Percentiles rank a stretch among this genome's conserved stretches.
Evolutionary conservation across 495 filamentous ascomycete genomes (phyloP).

Genomic region (Daldinia loculata): DNA sequence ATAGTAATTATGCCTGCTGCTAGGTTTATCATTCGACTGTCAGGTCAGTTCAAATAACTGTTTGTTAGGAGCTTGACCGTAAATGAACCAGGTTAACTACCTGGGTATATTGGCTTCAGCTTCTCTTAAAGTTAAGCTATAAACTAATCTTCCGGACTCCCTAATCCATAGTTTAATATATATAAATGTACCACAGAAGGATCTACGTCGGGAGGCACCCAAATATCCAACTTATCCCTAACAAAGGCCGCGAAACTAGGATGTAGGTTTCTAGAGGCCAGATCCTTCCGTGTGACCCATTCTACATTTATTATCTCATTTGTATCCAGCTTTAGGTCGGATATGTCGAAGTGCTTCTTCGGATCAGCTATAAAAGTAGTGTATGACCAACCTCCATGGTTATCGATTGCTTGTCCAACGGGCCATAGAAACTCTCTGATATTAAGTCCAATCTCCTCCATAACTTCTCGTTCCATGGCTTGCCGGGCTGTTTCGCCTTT

Average conservation of each 20-base stretch:
- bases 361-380: slow-evolving; percentile 1
- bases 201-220: too few relatives aligned
- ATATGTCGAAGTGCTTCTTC: neutral
- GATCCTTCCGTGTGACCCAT: slow-evolving; percentile 8
- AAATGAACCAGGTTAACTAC: too few relatives aligned
- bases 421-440: neutral
- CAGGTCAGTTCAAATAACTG: too few relatives aligned
- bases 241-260: neutral
- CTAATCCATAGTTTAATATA: too few relatives aligned
- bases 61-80: too few relatives aligned
- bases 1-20: too few relatives aligned
- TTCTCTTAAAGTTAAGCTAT: too few relatives aligned
- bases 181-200: too few relatives aligned
- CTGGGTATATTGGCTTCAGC: too few relatives aligned
- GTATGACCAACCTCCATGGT: slow-evolving; percentile 16
- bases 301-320: neutral
- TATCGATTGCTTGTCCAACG: neutral
- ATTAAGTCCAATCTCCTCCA: slow-evolving; percentile 18
- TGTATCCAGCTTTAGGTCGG: neutral
- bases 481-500: neutral
- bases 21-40: too few relatives aligned
- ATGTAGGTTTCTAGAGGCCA: neutral
- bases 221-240: neutral
- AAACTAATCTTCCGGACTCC: too few relatives aligned
- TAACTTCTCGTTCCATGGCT: neutral